phyloP scores from a whole-genome alignment of 2,329 filamentous ascomycete species.

The Coniochaeta sp. region DNA sequence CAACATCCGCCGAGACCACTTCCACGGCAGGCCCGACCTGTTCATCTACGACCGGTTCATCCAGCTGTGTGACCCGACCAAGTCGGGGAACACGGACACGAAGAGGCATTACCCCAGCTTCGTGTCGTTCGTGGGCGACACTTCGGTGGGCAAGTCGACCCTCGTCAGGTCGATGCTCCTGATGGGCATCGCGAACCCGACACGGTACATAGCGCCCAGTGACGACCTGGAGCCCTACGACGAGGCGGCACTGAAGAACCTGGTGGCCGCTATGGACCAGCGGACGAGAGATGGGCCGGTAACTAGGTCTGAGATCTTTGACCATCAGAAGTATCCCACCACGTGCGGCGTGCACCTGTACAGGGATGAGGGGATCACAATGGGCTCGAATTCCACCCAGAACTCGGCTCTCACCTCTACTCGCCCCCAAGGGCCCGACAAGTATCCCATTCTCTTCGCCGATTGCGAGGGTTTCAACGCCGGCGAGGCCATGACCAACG shows the following conservation, averaged over 20 bases:
- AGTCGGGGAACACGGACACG: constrained; percentile 3
- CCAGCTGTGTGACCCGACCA: constrained; percentile 6
- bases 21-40: not conserved
- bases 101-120: constrained; percentile 13
- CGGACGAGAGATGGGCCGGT: constrained; percentile 7
- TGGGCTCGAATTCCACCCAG: not conserved
- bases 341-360: constrained; percentile 15
- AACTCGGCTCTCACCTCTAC: not conserved
- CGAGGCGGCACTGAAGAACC: constrained; percentile 2
- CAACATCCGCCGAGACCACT: not conserved
- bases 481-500: constrained; percentile 3
- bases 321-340: constrained; percentile 10
- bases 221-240: not conserved
- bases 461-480: constrained; percentile 15
- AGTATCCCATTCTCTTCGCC: constrained; percentile 12
- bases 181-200: constrained; percentile 6
- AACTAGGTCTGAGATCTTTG: constrained; percentile 5
- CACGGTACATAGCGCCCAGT: not conserved
- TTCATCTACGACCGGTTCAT: constrained; percentile 8
- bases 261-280: constrained; percentile 3
- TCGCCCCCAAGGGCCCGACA: not conserved
- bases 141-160: constrained; percentile 13
- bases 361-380: constrained; percentile 5
- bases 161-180: constrained; percentile 14
- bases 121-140: constrained; percentile 15